These are phyloP conservation scores for Aphanomyces stellatus DNA, from an alignment of 352 stramenopile species.

Conservation along the genomic window DNA sequence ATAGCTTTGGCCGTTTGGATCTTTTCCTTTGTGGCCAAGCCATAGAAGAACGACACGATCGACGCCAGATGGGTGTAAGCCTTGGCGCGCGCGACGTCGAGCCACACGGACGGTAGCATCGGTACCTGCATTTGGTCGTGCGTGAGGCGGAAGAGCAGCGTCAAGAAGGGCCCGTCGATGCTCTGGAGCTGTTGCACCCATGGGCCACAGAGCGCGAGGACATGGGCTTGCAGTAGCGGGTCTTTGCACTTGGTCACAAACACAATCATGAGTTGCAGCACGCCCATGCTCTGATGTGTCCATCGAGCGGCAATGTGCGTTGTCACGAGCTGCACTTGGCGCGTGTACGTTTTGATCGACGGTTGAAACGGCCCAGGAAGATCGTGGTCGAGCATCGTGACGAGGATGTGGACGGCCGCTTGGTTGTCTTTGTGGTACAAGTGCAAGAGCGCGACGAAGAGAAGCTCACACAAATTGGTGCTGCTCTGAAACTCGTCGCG, in stretches of 20 bases:
- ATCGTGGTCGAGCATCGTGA: background rate
- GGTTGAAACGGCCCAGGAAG: background rate
- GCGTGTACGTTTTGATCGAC: background rate
- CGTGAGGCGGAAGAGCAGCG: conserved; percentile 14
- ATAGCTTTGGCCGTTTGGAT: background rate
- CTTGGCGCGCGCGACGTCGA: background rate
- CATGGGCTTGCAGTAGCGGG: background rate
- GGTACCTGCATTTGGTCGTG: background rate
- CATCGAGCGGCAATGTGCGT: background rate
- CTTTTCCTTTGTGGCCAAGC: background rate
- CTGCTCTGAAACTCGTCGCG: background rate
- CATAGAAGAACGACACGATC: background rate
- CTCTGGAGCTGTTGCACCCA: background rate
- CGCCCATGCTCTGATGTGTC: background rate
- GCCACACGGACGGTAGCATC: background rate
- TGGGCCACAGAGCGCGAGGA: background rate
- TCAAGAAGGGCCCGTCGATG: background rate
- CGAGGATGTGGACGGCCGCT: background rate
- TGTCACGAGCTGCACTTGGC: background rate
- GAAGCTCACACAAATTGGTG: conserved; percentile 1
- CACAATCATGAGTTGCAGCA: background rate
- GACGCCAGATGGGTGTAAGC: background rate
- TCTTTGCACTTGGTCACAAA: conserved; percentile 6
- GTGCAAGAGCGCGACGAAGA: conserved; percentile 11
- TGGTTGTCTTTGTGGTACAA: background rate